Evolutionary conservation across 495 filamentous ascomycete species (phyloP), one percentile per base, ranked within the genome.

Genomic region (Aspergillus heteromorphus): DNA sequence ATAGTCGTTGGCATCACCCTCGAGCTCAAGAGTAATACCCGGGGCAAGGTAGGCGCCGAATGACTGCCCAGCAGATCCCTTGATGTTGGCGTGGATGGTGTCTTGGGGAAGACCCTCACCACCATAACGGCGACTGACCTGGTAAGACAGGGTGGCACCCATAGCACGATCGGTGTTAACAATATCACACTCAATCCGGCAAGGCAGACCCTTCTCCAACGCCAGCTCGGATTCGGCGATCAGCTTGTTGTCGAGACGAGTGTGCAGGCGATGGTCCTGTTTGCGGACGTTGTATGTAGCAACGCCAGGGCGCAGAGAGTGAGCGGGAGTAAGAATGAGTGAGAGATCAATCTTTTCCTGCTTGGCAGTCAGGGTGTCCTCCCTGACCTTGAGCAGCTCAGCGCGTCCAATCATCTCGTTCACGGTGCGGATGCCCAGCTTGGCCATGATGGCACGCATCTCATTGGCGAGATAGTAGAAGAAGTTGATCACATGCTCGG

Each of bases 401-500:
- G 88, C 92, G 57, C 86, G 92, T 18, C 93, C 93, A 61, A 99
- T 89, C 93, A 97, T 97, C 71, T 99, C 93, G 62, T 99, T 99
- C 66, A 99, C 84, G 25, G 88, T 95, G 45, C 93, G 83, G 79
- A 97, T 87, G 51, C 93, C 93, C 60, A 97, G 81, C 70, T 88
- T 92, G 25, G 93, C 92, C 93, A 99, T 97, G 73, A 99, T 97
- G 16, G 93, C 92, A 57, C 93, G 87, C 55, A 99, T 84, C 77
- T 99, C 93, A 63, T 99, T 99, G 56, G 95, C 85, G 45, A 99
- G 80, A 63, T 99, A 99, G 75, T 96, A 99, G 77, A 99, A 99
- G 81, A 97, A 99, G 79, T 99, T 99, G 72, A 99, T 99, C 42
- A 96, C 93, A 66, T 99, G 90, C 72, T 99, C 93, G 6, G 93